These are phyloP conservation scores for Beauveria asiatica DNA, from an alignment of 2,329 filamentous ascomycete genomes.

Conservation along the genomic window DNA sequence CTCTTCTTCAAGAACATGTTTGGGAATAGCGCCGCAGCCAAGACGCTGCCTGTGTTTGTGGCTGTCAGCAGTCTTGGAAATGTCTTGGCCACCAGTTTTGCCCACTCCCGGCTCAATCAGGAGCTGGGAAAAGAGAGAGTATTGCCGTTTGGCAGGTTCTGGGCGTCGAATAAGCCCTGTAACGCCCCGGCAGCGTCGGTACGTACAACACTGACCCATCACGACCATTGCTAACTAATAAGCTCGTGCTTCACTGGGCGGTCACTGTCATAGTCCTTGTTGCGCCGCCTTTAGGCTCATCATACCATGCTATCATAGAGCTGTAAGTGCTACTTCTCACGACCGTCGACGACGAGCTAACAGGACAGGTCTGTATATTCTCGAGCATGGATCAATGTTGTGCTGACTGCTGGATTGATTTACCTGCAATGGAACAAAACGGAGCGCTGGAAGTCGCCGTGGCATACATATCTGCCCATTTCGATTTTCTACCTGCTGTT, in stretches of 20 bases:
- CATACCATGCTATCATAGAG: conserved; percentile 59
- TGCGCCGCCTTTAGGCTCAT: conserved; percentile 57
- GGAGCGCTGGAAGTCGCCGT: conserved; percentile 45
- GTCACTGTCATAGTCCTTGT: conserved; percentile 57
- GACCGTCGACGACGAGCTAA: neutral
- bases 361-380: conserved; percentile 38
- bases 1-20: conserved; percentile 56
- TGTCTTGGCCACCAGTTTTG: conserved; percentile 52
- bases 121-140: conserved; percentile 64
- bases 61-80: conserved; percentile 55
- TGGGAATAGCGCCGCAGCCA: conserved; percentile 42
- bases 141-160: conserved; percentile 56
- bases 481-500: conserved; percentile 39
- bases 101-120: conserved; percentile 50
- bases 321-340: conserved; percentile 25
- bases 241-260: conserved; percentile 57
- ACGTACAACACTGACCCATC: conserved; percentile 15
- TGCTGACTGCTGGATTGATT: conserved; percentile 42
- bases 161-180: conserved; percentile 61
- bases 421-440: conserved; percentile 41
- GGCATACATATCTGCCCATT: conserved; percentile 41
- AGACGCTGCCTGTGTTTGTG: conserved; percentile 46
- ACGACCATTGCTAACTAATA: neutral
- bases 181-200: conserved; percentile 52
- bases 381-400: conserved; percentile 44